These are phyloP conservation scores for Roridomyces roridus DNA, from an alignment of 768 basidiomycete species.

Conservation along the genomic window DNA sequence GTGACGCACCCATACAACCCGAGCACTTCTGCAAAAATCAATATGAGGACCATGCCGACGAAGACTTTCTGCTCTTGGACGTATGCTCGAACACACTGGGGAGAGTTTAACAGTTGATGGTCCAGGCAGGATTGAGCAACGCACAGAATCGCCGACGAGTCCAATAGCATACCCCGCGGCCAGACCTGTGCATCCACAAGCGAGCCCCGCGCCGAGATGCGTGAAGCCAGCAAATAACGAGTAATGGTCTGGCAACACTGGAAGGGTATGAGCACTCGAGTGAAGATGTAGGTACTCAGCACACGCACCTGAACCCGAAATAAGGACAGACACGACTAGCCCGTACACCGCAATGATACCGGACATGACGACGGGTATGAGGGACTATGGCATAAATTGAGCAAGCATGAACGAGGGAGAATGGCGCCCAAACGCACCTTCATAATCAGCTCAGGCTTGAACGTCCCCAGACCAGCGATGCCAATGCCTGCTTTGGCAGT, in stretches of 20 bases:
- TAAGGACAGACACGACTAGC: conserved; percentile 93
- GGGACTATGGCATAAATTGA: conserved; percentile 60
- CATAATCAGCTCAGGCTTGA: conserved; percentile 98
- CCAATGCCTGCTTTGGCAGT: conserved; percentile 98
- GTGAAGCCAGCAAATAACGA: conserved; percentile 88
- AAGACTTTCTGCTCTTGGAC: conserved; percentile 91
- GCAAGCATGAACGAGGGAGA: neutral
- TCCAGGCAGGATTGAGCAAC: too few relatives aligned
- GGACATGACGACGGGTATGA: conserved; percentile 98
- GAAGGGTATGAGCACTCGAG: conserved; percentile 7
- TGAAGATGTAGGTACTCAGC: neutral
- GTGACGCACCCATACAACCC: conserved; percentile 80
- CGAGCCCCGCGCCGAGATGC: conserved; percentile 90
- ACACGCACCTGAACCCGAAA: conserved; percentile 65
- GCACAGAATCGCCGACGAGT: conserved; percentile 89
- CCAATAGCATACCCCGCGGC: conserved; percentile 97
- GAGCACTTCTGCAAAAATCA: conserved; percentile 91
- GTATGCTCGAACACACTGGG: conserved; percentile 88
- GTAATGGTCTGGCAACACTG: conserved; percentile 74
- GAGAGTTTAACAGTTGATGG: too few relatives aligned
- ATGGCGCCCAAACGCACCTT: conserved; percentile 60
- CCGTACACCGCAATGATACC: conserved; percentile 99
- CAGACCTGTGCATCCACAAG: conserved; percentile 90
- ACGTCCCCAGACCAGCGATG: conserved; percentile 92
- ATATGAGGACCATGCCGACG: conserved; percentile 95